Base-by-base conservation (phyloP, 176 grass and related monocot species). In the Cocos nucifera region DNA sequence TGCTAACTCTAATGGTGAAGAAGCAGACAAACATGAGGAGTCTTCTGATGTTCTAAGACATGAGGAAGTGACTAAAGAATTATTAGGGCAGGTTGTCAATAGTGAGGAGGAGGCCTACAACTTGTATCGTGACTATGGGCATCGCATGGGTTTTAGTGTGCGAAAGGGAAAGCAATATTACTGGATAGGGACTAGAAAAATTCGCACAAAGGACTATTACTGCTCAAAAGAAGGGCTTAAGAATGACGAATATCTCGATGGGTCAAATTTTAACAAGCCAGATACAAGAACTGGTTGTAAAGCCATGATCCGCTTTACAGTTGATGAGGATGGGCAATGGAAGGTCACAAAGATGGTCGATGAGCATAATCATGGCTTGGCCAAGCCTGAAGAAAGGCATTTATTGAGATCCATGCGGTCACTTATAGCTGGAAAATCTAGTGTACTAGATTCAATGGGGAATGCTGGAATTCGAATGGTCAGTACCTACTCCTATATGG, bases 81-180 rank as follows among this genome's bases (percentile, higher is more conserved):
- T 90, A 62, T 75, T 85, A 53, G 53, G 73, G 21, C 74, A 86
- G 69, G 82, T 79, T 22, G 79, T 90, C 23, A 73, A 74, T 70
- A 74, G 78, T 4, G 87, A 90, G 68, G 87, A 90, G 70, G 87
- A 73, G 49, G 87, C 87, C 0, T 85, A 90, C 75, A 86, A 79
- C 71, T 65, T 90, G 61, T 90, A 90, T 58, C 86, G 87, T 21
- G 87, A 90, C 49, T 90, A 90, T 0, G 87, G 87, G 59, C 87
- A 90, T 72, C 69, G 74, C 53, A 90, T 76, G 44, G 87, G 87
- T 56, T 90, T 90, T 73, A 90, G 87, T 50, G 69, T 90, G 50
- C 74, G 87, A 26, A 90, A 90, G 72, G 87, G 87, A 29, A 90
- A 90, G 59, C 87, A 90, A 61, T 90, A 83, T 30, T 90, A 90